These are phyloP conservation scores for Phialophora verrucosa DNA, from an alignment of 2,329 filamentous ascomycete species.

Conservation along the genomic window DNA sequence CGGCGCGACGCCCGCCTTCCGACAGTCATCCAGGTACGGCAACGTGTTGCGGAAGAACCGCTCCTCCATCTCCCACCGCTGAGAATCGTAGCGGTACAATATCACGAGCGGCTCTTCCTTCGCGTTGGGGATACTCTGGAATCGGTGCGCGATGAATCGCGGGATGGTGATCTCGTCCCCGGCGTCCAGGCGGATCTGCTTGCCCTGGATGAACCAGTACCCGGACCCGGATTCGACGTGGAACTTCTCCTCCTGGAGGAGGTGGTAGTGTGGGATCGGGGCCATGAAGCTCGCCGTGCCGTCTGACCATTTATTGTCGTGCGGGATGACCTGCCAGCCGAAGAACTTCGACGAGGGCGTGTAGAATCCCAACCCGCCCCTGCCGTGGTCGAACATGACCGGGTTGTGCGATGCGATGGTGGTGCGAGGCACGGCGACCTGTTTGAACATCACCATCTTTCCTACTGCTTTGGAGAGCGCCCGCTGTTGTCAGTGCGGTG, in stretches of 20 bases:
- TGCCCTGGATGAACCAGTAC: constrained; percentile 1
- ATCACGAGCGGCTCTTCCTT: neutral
- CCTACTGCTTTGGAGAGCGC: too few species aligned
- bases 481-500: too few species aligned
- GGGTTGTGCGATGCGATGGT: neutral
- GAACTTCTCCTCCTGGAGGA: constrained; percentile 3
- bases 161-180: neutral
- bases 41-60: neutral
- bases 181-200: neutral
- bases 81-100: neutral
- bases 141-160: neutral
- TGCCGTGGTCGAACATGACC: neutral
- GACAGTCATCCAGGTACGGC: neutral
- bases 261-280: neutral
- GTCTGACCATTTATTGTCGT: neutral
- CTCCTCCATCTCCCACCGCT: constrained; percentile 1
- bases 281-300: neutral
- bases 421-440: neutral
- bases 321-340: neutral
- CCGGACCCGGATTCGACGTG: neutral
- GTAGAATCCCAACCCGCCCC: neutral
- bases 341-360: neutral
- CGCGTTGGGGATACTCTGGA: neutral
- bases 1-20: neutral
- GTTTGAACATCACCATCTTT: neutral